Conservation (phyloP, 495 filamentous ascomycete species). For the Parachaetomium inaequale region DNA sequence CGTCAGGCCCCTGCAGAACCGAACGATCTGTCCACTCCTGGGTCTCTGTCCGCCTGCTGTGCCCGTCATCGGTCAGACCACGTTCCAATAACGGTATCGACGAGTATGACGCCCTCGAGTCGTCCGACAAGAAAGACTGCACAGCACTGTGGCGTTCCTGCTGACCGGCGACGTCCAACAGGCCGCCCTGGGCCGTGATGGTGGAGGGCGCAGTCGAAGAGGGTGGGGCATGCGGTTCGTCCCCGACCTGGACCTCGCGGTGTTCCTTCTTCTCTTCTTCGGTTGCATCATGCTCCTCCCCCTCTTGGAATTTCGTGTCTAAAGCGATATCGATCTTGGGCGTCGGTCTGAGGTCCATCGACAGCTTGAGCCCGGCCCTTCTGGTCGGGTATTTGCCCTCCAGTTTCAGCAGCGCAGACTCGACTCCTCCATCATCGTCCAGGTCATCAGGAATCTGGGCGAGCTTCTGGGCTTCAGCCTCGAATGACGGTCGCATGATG, state of each 20-base stretch:
- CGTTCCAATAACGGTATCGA: constrained; percentile 75
- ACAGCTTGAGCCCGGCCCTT: constrained; percentile 36
- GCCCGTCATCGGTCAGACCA: constrained; percentile 58
- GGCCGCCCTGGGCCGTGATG: constrained; percentile 21
- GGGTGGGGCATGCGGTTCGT: constrained; percentile 25
- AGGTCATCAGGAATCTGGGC: constrained; percentile 82
- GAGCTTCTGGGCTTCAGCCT: constrained; percentile 82
- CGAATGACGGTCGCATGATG: constrained; percentile 79
- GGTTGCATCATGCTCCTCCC: constrained; percentile 15
- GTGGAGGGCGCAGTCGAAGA: constrained; percentile 29
- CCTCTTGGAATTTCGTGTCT: constrained; percentile 20
- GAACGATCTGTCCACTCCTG: constrained; percentile 47
- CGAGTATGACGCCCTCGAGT: constrained; percentile 60
- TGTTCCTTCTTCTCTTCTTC: constrained; percentile 46
- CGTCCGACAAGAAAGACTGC: constrained; percentile 48
- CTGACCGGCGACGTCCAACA: constrained; percentile 22
- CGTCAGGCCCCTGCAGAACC: constrained; percentile 39
- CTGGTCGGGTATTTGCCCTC: constrained; percentile 76
- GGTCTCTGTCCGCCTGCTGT: constrained; percentile 36
- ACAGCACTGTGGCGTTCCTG: constrained; percentile 22
- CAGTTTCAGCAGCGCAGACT: constrained; percentile 85
- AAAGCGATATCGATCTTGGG: constrained; percentile 14
- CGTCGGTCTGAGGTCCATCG: constrained; percentile 35
- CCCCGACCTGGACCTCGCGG: constrained; percentile 44
- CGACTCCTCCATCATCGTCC: constrained; percentile 84